A percentile compares a stretch with the other conserved stretches of the same genome.
Evolutionary conservation across 192 early-diverging fungal species (phyloP).

Genomic region (Cladochytrium replicatum): DNA sequence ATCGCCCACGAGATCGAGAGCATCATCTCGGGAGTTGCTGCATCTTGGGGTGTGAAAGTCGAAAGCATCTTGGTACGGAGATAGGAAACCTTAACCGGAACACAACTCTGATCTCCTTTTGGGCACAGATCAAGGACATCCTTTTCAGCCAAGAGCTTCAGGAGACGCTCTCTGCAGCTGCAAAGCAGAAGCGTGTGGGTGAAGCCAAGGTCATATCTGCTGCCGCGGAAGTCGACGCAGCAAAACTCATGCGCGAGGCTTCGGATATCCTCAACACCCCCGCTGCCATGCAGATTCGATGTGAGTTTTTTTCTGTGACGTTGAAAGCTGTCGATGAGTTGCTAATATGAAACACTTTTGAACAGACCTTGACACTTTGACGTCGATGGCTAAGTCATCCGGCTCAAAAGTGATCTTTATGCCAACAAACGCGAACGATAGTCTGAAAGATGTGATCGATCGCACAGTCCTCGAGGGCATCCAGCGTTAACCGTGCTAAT

Average conservation of each 20-base stretch:
- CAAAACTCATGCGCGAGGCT: conserved; percentile 86
- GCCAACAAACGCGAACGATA: conserved; percentile 9
- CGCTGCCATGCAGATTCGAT: too few relatives aligned
- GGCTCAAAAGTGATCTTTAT: conserved; percentile 54
- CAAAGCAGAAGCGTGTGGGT: conserved; percentile 81
- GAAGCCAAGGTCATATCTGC: conserved; percentile 88
- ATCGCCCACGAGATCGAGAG: conserved; percentile 78
- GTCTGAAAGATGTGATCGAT: too few relatives aligned
- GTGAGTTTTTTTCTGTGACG: too few relatives aligned
- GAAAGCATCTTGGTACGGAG: conserved; percentile 53
- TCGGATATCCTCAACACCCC: conserved; percentile 82
- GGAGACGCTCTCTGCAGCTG: conserved; percentile 74
- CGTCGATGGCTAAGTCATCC: conserved; percentile 58
- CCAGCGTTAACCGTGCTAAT: too few relatives aligned
- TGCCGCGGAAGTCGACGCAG: conserved; percentile 68
- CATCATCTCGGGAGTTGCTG: conserved; percentile 73
- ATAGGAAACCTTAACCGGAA: too few relatives aligned
- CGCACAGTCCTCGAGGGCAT: too few relatives aligned
- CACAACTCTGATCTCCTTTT: too few relatives aligned
- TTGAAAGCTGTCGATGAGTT: too few relatives aligned
- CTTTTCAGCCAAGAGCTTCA: conserved; percentile 65
- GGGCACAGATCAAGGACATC: conserved; percentile 85
- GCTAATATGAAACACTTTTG: too few relatives aligned
- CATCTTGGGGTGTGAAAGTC: conserved; percentile 64
- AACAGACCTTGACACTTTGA: conserved; percentile 79